Base-by-base conservation (phyloP, 805 yeast species). In the Dipodascus albidus region DNA sequence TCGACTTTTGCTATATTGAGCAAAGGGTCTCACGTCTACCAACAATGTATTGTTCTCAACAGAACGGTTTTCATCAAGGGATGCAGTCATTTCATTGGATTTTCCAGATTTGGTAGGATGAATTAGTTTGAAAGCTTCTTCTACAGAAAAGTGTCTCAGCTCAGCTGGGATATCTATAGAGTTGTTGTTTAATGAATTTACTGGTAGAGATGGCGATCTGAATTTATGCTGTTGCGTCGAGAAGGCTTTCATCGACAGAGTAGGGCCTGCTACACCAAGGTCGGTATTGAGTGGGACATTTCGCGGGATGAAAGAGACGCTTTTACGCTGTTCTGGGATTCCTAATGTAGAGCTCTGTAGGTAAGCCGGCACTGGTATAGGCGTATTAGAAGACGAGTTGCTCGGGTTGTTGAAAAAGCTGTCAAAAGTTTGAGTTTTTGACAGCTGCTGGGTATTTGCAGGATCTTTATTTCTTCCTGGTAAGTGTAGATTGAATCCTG, bases 11-110 rank as follows among this genome's bases (percentile, higher is more conserved):
- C 82, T 75, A 64, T 72, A 87, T 54, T 86, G 91, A 22, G 85
- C 81, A 63, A 82, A 87, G 0, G 96, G 87, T 53, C 98, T 72
- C 9, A 85, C 82, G 64, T 90, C 98, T 15, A 88, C 70, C 1
- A 85, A 61, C n/a, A 87, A 59, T 2, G 75, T 56, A 44, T 62
- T 63, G n/a, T 50, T 47, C 14, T 47, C 49, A 21, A 31, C 14
- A 9, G 15, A 31, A 31, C 14, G 38, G 38, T 9, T 15, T 31
- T 31, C 38, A 9, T 9, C 9, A 31, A 9, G 38, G 15, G 15
- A 15, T 9, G 38, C 15, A 9, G 38, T 31, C 38, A n/a, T n/a
- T n/a, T n/a, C n/a, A n/a, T n/a, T n/a, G n/a, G n/a, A n/a, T n/a
- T n/a, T n/a, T n/a, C n/a, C n/a, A 27, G 33, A 6, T 6, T 27